Percentiles rank a stretch among this genome's conserved stretches.
Conservation (phyloP, 352 stramenopile genomes). For the Globisporangium nagaii region DNA sequence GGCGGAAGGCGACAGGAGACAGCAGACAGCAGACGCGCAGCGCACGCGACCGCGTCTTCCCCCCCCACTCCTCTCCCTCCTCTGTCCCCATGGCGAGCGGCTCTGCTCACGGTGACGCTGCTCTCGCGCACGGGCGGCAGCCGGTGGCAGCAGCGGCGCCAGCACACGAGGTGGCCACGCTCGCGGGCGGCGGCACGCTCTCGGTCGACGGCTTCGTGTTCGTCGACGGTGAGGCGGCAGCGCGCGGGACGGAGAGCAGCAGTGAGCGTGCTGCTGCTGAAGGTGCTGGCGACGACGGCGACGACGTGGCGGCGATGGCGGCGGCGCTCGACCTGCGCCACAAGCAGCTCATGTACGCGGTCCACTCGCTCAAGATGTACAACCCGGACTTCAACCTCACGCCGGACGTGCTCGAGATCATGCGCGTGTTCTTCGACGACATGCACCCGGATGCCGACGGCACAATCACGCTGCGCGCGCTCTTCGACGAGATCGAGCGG, state of each 20-base stretch:
- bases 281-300: not conserved
- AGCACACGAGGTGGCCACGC: not conserved
- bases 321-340: not conserved
- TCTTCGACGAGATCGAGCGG: slow-evolving; percentile 62
- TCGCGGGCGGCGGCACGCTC: slow-evolving; percentile 1
- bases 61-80: not conserved
- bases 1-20: not conserved
- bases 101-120: not conserved
- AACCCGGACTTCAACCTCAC: slow-evolving; percentile 83
- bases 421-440: slow-evolving; percentile 75
- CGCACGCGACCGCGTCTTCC: not conserved
- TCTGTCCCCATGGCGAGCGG: not conserved
- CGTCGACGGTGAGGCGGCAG: not conserved
- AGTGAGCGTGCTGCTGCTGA: not conserved
- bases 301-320: not conserved
- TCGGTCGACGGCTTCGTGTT: slow-evolving; percentile 7
- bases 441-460: slow-evolving; percentile 41
- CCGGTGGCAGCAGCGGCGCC: not conserved
- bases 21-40: no score
- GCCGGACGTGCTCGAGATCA: slow-evolving; percentile 73
- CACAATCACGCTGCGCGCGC: slow-evolving; percentile 39
- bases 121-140: not conserved
- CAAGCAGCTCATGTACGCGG: slow-evolving; percentile 34
- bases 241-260: not conserved
- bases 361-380: slow-evolving; percentile 68